A percentile compares a stretch with the other conserved stretches of the same genome.
These are phyloP conservation scores for Selaginella tamariscina DNA, from an alignment of 75 land plant genomes.

Conservation along the genomic window DNA sequence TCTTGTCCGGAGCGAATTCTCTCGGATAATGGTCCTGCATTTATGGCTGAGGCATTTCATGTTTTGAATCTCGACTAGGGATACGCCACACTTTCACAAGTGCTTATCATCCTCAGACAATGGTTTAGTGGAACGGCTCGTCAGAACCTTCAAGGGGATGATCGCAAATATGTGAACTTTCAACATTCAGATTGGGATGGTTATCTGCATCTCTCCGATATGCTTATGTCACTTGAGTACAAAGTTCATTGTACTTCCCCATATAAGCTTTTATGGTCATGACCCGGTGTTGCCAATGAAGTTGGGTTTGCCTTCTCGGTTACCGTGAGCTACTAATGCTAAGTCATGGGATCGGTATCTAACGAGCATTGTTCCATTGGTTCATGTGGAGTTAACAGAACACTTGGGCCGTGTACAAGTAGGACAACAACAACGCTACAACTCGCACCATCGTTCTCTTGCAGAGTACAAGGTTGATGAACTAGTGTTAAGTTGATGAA, in stretches of 20 bases:
- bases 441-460: background rate
- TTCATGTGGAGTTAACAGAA: background rate
- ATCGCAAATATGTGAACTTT: background rate
- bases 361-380: background rate
- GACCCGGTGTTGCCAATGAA: background rate
- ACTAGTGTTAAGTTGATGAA: background rate
- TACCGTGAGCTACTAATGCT: background rate
- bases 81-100: slow-evolving; percentile 1
- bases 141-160: background rate
- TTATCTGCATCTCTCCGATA: background rate
- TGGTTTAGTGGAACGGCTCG: background rate
- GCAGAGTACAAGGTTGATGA: background rate
- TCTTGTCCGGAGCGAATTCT: too few species aligned
- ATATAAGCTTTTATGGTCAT: background rate
- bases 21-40: too few species aligned
- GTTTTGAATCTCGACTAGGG: too few species aligned
- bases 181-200: background rate
- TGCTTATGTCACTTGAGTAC: background rate
- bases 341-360: background rate
- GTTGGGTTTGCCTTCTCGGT: background rate
- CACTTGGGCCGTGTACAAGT: background rate
- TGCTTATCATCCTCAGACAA: background rate
- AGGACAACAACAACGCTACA: background rate
- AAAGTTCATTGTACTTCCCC: background rate
- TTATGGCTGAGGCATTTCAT: too few species aligned